Percentiles rank a stretch among this genome's conserved stretches.
Conservation (phyloP, 2,329 filamentous ascomycete genomes). For the Alternaria solani region DNA sequence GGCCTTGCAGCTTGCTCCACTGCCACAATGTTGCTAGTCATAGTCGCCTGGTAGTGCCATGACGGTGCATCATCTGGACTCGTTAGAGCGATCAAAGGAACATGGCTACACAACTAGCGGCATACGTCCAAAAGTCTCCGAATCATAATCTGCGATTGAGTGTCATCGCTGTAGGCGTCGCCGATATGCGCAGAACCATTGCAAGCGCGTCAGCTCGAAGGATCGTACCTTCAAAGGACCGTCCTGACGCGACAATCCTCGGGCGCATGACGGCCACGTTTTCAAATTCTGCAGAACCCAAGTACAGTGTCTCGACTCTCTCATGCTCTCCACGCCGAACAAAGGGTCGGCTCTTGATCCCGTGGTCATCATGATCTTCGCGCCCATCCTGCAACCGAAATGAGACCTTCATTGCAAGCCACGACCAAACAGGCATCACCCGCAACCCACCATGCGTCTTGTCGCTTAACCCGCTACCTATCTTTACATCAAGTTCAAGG, state of each 20-base stretch:
- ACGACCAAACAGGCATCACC: conserved; percentile 22
- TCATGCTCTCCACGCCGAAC: conserved; percentile 6
- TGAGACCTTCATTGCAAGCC: conserved; percentile 20
- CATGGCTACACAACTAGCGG: conserved; percentile 19
- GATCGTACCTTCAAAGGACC: background rate
- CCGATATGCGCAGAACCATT: conserved; percentile 10
- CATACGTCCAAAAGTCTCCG: conserved; percentile 24
- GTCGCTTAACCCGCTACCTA: conserved; percentile 10
- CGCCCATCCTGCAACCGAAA: conserved; percentile 33
- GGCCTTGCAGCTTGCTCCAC: conserved; percentile 10
- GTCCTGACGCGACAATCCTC: background rate
- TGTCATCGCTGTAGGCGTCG: conserved; percentile 10
- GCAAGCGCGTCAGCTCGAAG: conserved; percentile 1
- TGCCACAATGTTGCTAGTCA: conserved; percentile 23
- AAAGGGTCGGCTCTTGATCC: conserved; percentile 6
- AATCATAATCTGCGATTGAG: conserved; percentile 23
- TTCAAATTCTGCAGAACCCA: background rate
- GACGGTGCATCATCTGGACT: conserved; percentile 22
- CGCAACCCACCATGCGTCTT: conserved; percentile 9
- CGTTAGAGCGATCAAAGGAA: conserved; percentile 11
- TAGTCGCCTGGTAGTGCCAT: conserved; percentile 12
- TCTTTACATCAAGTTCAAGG: background rate
- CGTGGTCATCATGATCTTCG: conserved; percentile 31
- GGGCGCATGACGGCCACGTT: background rate
- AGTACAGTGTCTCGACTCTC: conserved; percentile 6